These are phyloP conservation scores for Penicillium daleae DNA, from an alignment of 495 filamentous ascomycete species.

Conservation along the genomic window DNA sequence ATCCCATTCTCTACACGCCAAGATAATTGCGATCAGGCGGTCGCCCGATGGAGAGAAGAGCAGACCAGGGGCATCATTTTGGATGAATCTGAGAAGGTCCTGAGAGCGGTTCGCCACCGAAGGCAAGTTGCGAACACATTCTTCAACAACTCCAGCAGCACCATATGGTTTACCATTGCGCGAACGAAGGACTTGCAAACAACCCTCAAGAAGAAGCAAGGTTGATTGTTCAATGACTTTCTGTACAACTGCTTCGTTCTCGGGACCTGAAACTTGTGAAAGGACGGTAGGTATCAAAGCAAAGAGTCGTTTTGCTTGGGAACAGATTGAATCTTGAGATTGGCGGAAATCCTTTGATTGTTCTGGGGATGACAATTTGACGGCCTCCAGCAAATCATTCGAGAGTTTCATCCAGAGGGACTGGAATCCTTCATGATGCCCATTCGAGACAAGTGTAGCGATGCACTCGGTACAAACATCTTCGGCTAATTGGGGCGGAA, in stretches of 20 bases:
- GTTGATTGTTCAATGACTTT: conserved; percentile 34
- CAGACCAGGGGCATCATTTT: conserved; percentile 52
- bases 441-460: conserved; percentile 29
- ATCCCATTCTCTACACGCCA: conserved; percentile 46
- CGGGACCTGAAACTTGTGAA: conserved; percentile 32
- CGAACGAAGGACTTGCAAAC: conserved; percentile 52
- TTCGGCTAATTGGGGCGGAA: conserved; percentile 44
- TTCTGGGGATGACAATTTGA: conserved; percentile 74
- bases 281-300: conserved; percentile 54
- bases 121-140: conserved; percentile 48
- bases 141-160: conserved; percentile 66
- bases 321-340: conserved; percentile 68
- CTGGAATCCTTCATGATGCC: conserved; percentile 38
- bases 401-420: conserved; percentile 59
- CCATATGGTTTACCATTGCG: conserved; percentile 85
- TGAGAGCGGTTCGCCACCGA: conserved; percentile 39
- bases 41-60: conserved; percentile 58
- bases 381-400: conserved; percentile 58
- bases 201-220: conserved; percentile 49
- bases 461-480: conserved; percentile 47
- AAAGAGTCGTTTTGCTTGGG: conserved; percentile 66
- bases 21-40: conserved; percentile 45
- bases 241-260: conserved; percentile 27
- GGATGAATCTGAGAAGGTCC: conserved; percentile 47
- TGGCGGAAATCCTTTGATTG: conserved; percentile 72